Conservation (phyloP, 495 filamentous ascomycete species). For the Neurospora terricola region DNA sequence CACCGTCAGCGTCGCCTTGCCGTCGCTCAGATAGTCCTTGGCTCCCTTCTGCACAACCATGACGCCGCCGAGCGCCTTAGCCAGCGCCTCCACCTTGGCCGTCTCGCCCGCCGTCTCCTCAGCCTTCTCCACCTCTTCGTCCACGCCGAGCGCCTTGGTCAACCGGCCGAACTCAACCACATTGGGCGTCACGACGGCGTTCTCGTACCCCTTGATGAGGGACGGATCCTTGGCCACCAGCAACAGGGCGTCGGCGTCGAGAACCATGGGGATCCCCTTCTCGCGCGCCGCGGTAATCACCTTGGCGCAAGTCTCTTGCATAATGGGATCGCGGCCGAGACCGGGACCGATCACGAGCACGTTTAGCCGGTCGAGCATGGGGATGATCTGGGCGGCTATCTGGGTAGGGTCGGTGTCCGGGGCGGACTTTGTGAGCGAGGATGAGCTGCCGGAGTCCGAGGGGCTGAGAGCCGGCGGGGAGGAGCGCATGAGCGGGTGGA, state of each 20-base stretch:
- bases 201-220: conserved; percentile 65
- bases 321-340: conserved; percentile 77
- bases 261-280: conserved; percentile 64
- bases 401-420: conserved; percentile 40
- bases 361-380: conserved; percentile 76
- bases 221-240: conserved; percentile 67
- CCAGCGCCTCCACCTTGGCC: conserved; percentile 60
- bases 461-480: conserved; percentile 34
- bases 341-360: conserved; percentile 92
- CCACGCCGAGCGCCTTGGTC: conserved; percentile 51
- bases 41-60: conserved; percentile 83
- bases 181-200: conserved; percentile 90
- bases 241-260: conserved; percentile 85
- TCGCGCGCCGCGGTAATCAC: conserved; percentile 75
- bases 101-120: conserved; percentile 33
- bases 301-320: conserved; percentile 73
- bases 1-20: conserved; percentile 58
- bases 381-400: conserved; percentile 62
- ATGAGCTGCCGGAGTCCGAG: conserved; percentile 26
- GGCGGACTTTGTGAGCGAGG: conserved; percentile 25
- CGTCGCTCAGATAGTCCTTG: conserved; percentile 81
- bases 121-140: conserved; percentile 36
- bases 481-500: conserved; percentile 90
- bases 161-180: conserved; percentile 85
- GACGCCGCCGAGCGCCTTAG: conserved; percentile 73